Base-by-base conservation (phyloP, 2,329 filamentous ascomycete species). In the Claviceps pazoutovae region DNA sequence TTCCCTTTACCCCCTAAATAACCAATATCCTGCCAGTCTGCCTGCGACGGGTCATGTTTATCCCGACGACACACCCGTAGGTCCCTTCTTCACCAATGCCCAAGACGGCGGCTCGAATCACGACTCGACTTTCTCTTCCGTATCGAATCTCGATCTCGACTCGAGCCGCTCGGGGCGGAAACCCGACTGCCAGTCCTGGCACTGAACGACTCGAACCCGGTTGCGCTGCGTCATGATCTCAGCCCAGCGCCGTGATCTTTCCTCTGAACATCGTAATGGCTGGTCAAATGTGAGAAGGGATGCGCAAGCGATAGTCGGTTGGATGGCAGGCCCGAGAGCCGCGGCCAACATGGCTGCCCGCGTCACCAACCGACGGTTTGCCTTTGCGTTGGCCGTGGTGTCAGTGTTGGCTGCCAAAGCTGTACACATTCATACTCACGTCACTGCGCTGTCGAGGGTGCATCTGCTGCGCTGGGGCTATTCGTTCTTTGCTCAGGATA, bases 401-500 rank as follows among this genome's bases (percentile, higher is more conserved):
- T 56, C 62, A 4, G 54, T 63, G 36, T 56, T 62, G 14, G 57
- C 54, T 14, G 62, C 63, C 34, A 66, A 66, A 42, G 53, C 54
- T 4, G 56, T 59, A 1, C 64, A 66, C 50, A 56, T 66, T 37
- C 57, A 60, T 51, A 61, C 57, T n/a, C 62, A 66, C 36, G 53
- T 58, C 13, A 55, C 55, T 11, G 60, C 63, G 1, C 48, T 66
- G 26, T 58, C 61, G 2, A 58, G 57, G 1, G 56, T 55, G 17
- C 56, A 61, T 26, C 54, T 65, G 51, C 36, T 64, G 2, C 58
- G 60, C 1, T 66, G 62, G 55, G 60, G 61, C 36, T 61, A 59
- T n/a, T 65, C 64, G 2, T 67, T 67, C 49, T 64, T 66, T 46
- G 58, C 59, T 2, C 64, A 66, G 36, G 65, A 67, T 21, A 49